Evolutionary conservation across 495 filamentous ascomycete species (phyloP), one percentile per base, ranked within the genome.

Genomic region (Lindgomyces ingoldianus): DNA sequence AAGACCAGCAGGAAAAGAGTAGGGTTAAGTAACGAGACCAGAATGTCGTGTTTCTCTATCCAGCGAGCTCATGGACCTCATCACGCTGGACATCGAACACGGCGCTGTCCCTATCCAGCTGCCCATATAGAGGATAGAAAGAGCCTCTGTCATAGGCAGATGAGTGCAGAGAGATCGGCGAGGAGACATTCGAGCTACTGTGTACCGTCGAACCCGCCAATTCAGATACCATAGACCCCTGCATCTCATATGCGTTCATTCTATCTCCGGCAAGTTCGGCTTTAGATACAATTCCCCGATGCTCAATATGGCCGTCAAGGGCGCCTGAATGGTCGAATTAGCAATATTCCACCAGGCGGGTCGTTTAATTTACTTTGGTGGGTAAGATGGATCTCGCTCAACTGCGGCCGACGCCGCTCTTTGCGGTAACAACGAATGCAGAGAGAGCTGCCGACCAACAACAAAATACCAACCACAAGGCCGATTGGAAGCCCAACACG

Each of bases 11-110:
- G n/a, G n/a, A n/a, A n/a, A n/a, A n/a, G n/a, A n/a, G n/a, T n/a
- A n/a, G n/a, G n/a, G n/a, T n/a, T n/a, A n/a, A n/a, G n/a, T n/a
- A n/a, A n/a, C n/a, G n/a, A n/a, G n/a, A n/a, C n/a, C n/a, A n/a
- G n/a, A n/a, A n/a, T n/a, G n/a, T n/a, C n/a, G n/a, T n/a, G n/a
- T n/a, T 25, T 27, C 26, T 18, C 39, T 29, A 54, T 24, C 51
- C 51, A 16, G 26, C 26, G 18, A 54, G 51, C 29, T 54, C 51
- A 21, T 57, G 24, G 18, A 57, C 45, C 39, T 57, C 53, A 18
- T 24, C 10, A 25, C 10, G 2, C 6, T 22, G 47, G 25, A 12
- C 14, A 12, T 50, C 47, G 47, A 9, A 29, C 8, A 16, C 26
- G 26, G 16, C 36, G 11, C 25, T 44, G 18, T n/a, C n/a, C n/a